These are phyloP conservation scores for Aleurites moluccanus DNA, from an alignment of 441 rosid genomes.

Conservation along the genomic window DNA sequence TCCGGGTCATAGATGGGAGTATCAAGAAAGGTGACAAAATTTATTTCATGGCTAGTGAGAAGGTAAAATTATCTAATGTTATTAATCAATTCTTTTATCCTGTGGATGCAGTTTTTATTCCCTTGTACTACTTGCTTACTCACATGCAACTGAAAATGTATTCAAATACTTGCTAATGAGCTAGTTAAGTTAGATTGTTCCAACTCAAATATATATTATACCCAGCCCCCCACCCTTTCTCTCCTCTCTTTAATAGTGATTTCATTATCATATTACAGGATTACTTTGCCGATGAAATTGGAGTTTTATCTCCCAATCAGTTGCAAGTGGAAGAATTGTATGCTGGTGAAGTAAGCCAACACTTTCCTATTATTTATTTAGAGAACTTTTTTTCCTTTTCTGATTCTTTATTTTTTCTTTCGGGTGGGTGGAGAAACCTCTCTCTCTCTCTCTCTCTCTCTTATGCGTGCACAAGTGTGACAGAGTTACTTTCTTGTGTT, in stretches of 20 bases:
- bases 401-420: neutral
- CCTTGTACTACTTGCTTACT: neutral
- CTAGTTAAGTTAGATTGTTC: neutral
- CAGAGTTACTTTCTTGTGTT: too few relatives aligned
- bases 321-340: conserved; percentile 83
- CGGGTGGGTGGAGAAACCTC: neutral
- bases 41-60: conserved; percentile 88
- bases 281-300: conserved; percentile 88
- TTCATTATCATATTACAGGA: conserved; percentile 53
- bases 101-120: neutral
- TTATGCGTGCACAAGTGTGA: neutral
- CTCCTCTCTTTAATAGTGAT: neutral
- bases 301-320: conserved; percentile 94
- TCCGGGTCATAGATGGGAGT: conserved; percentile 90
- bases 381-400: neutral
- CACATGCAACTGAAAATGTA: neutral
- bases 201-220: neutral
- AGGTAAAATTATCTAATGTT: conserved; percentile 47
- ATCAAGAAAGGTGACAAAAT: conserved; percentile 92
- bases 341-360: conserved; percentile 87
- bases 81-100: neutral
- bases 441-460: neutral
- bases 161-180: neutral
- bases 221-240: neutral
- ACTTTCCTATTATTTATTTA: conserved; percentile 9